Evolutionary conservation across 2,329 filamentous ascomycete species (phyloP), one percentile per base, ranked within the genome.

Genomic region (Penicillium paneum): DNA sequence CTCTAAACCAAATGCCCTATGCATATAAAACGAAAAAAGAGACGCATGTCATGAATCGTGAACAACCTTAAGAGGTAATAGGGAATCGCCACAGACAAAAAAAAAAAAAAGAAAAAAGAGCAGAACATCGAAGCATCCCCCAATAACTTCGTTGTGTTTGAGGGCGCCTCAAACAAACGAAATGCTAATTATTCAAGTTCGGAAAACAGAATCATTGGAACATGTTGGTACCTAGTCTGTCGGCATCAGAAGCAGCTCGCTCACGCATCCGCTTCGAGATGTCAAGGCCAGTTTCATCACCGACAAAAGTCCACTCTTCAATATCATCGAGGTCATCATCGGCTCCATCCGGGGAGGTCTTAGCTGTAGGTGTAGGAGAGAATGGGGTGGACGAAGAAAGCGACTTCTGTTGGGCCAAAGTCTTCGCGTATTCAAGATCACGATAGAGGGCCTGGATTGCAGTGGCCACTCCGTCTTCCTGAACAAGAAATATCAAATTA

Each of bases 391-490:
- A 65, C 7, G 69, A 73, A 15, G 65, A 56, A 45, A 67, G 74
- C 2, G 68, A 70, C 45, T 72, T 76, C 66, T 86, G 83, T 72
- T 88, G 89, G 70, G 96, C 88, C 41, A 97, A 79, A 15, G 87
- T 88, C 72, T 84, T 89, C 35, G 94, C 92, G 66, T 97, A 97
- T 69, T 97, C 94, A 52, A 97, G 81, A 70, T 97, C 93, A 39
- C 94, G 88, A 70, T 97, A 99, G 53, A 99, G 90, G 56, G 86
- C 89, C 72, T 96, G 90, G 58, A 97, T 94, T 6, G 93, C 94
- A 5, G 82, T 89, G 44, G 88, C 85, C n/a, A 97, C 91, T 34
- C 94, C 94, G 61, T 91, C 86, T 72, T 99, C 93, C 88, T 95
- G 58, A 19, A 41, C 55, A 54, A 28, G 29, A 49, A 24, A 26